Base-by-base conservation (phyloP, 805 yeast species). In the Schizosaccharomyces lindneri region DNA sequence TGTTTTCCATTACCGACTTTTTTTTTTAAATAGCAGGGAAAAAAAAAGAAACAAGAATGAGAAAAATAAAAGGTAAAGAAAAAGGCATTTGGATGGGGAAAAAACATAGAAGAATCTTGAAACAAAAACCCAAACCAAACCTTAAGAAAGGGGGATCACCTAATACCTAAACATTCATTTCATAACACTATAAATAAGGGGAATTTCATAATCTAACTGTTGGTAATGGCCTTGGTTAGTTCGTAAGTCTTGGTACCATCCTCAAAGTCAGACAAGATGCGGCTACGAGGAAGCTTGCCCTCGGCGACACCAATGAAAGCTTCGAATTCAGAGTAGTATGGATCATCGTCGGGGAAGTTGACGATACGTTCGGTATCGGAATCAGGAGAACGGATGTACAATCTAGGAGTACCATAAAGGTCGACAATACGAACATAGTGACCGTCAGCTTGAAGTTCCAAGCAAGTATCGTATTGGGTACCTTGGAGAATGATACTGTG, bases 351-450 rank as follows among this genome's bases (percentile, higher is more conserved):
- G 39, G 59, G 29, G 61, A 59, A 59, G 31, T 46, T 21, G n/a
- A 39, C n/a, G 13, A 21, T 27, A 11, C 43, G 51, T n/a, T 59
- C 61, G 62, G 74, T 72, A 87, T 78, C 87, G 78, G 65, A 67
- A 63, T 65, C 74, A 66, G 67, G 66, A 15, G 62, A 24, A 7
- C 67, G 62, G 31, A 65, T 65, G 60, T 61, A 63, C 21, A 65
- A 57, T 27, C 61, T 62, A 4, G 67, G 67, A 11, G 29, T 39
- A 19, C 65, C 63, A 59, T 65, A 65, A n/a, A 64, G 62, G 57
- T 64, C 64, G 17, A 62, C 59, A 24, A 65, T 63, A 24, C 67
- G 64, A n/a, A 64, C 24, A 51, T 65, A 66, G 59, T 64, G 64
- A 39, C 67, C 66, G 36, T 64, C 65, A 21, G 65, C 65, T 55